Conservation (phyloP, 2,329 filamentous ascomycete genomes). For the Alternaria sp. region DNA sequence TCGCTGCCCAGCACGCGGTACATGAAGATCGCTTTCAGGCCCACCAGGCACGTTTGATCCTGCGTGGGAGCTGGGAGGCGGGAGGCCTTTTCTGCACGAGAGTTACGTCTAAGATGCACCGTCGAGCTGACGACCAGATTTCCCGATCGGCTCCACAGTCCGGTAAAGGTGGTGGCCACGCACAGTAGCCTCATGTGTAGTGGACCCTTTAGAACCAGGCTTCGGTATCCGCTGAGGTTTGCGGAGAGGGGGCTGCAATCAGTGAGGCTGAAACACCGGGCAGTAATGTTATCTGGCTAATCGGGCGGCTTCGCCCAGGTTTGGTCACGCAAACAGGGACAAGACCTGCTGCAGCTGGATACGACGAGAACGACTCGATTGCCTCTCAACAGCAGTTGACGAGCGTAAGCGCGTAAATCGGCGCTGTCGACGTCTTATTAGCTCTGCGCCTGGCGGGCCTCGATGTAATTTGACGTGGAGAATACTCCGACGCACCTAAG, state of each 20-base stretch:
- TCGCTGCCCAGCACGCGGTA: slow-evolving; percentile 16
- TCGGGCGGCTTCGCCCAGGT: slow-evolving; percentile 25
- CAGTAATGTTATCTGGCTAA: slow-evolving; percentile 19
- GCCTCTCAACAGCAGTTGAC: slow-evolving; percentile 11
- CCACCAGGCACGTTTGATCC: slow-evolving; percentile 20
- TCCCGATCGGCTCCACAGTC: slow-evolving; percentile 20
- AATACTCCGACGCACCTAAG: slow-evolving; percentile 18
- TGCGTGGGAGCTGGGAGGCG: slow-evolving; percentile 6
- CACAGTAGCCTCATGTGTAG: slow-evolving; percentile 12
- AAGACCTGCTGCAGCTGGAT: slow-evolving; percentile 9
- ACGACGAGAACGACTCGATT: slow-evolving; percentile 15
- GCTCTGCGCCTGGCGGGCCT: slow-evolving; percentile 34
- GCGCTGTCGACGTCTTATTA: slow-evolving; percentile 15
- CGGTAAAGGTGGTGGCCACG: slow-evolving; percentile 12
- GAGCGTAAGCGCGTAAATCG: slow-evolving; percentile 12
- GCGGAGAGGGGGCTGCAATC: slow-evolving; percentile 20
- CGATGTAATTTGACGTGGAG: slow-evolving; percentile 14
- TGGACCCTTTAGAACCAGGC: slow-evolving; percentile 13
- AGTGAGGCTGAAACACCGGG: slow-evolving; percentile 34
- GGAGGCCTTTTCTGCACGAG: slow-evolving; percentile 3
- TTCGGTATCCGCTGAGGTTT: slow-evolving; percentile 14
- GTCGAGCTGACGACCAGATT: slow-evolving; percentile 8
- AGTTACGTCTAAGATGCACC: slow-evolving; percentile 1
- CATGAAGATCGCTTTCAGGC: slow-evolving; percentile 24
- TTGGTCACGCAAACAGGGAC: slow-evolving; percentile 6